These are phyloP conservation scores for Cryphonectria parasitica DNA, from an alignment of 2,329 filamentous ascomycete genomes.

Conservation along the genomic window DNA sequence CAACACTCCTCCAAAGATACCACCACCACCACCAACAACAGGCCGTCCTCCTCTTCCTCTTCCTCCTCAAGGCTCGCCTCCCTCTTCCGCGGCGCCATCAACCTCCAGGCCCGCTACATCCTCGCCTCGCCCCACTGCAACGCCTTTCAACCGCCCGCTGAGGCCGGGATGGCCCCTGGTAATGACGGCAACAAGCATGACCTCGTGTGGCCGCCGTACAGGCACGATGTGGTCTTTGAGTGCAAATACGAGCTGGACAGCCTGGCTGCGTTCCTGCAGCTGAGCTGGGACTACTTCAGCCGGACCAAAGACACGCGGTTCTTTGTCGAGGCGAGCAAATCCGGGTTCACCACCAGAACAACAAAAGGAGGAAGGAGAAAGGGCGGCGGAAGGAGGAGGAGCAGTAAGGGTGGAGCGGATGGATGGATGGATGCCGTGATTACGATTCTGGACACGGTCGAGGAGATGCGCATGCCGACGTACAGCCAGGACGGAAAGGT, in stretches of 20 bases:
- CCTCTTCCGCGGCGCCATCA: slow-evolving; percentile 66
- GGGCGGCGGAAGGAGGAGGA: background rate
- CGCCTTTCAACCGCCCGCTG: slow-evolving; percentile 76
- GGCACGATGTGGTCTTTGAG: slow-evolving; percentile 72
- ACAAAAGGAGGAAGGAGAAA: background rate
- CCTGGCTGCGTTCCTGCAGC: slow-evolving; percentile 73
- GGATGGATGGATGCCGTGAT: slow-evolving; percentile 68
- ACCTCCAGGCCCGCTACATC: slow-evolving; percentile 66
- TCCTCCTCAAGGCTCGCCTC: slow-evolving; percentile 55
- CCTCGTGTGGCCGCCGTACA: slow-evolving; percentile 47
- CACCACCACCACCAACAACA: background rate
- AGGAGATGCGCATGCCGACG: slow-evolving; percentile 66
- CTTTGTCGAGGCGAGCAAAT: slow-evolving; percentile 59
- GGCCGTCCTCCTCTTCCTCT: background rate
- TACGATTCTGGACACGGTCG: slow-evolving; percentile 65
- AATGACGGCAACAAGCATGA: slow-evolving; percentile 28
- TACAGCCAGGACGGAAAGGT: slow-evolving; percentile 63
- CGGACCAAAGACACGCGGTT: slow-evolving; percentile 68
- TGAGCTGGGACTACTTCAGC: slow-evolving; percentile 72
- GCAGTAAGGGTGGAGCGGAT: background rate
- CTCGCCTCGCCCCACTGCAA: slow-evolving; percentile 76
- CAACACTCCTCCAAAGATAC: background rate
- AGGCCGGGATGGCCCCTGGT: slow-evolving; percentile 56
- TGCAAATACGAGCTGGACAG: slow-evolving; percentile 88
- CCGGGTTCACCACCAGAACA: background rate